Percentiles rank a stretch among this genome's conserved stretches.
These are phyloP conservation scores for Castanea sativa DNA, from an alignment of 306 rosid genomes.

Conservation along the genomic window DNA sequence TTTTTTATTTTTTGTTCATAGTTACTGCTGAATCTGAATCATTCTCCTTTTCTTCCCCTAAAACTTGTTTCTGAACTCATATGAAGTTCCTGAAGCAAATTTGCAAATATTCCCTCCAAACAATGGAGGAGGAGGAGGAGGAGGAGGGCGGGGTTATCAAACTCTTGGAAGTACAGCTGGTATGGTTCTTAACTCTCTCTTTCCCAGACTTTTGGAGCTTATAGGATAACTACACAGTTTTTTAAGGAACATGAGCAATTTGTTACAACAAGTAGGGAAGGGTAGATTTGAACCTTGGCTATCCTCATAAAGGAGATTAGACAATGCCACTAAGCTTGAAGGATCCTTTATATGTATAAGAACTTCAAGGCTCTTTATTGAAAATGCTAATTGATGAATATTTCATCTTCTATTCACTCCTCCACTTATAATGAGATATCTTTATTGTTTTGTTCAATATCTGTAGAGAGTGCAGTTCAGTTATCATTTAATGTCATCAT, in stretches of 20 bases:
- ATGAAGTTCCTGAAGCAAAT: constrained; percentile 62
- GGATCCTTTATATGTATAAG: too few relatives aligned
- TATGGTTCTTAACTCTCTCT: constrained; percentile 7
- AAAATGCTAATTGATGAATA: background rate
- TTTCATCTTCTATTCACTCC: background rate
- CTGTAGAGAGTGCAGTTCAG: background rate
- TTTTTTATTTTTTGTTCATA: background rate
- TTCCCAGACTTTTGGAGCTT: background rate
- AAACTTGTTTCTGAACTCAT: constrained; percentile 5
- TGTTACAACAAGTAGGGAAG: too few relatives aligned
- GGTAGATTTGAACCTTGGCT: too few relatives aligned
- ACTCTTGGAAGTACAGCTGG: constrained; percentile 68
- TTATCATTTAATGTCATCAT: background rate
- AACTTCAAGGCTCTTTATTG: background rate
- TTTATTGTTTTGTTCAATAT: background rate
- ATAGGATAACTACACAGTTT: background rate
- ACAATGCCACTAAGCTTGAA: too few relatives aligned
- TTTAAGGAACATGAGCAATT: background rate
- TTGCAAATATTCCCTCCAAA: constrained; percentile 85
- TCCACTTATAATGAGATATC: background rate
- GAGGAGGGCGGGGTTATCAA: constrained; percentile 68
- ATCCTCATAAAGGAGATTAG: too few relatives aligned
- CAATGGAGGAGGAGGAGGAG: constrained; percentile 55
- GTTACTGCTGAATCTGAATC: background rate
- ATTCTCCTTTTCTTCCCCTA: background rate